Evolutionary conservation across 306 rosid genomes (phyloP).

Genomic region (Vigna nakashimae): DNA sequence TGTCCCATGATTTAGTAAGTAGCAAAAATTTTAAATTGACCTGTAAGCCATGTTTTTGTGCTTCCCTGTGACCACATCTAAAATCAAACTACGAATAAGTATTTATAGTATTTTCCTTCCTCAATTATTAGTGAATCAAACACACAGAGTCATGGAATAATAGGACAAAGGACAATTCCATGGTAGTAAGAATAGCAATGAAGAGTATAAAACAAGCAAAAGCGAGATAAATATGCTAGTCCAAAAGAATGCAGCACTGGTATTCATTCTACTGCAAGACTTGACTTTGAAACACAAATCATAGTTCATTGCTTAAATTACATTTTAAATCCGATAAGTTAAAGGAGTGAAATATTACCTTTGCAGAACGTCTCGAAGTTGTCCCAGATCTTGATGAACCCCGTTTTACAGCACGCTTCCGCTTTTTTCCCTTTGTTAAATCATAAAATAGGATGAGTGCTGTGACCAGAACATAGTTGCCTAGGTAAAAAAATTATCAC

Average conservation of each 20-base stretch:
- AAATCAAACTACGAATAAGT: background rate
- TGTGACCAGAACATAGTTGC: background rate
- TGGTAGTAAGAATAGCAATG: background rate
- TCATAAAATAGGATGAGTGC: constrained; percentile 34
- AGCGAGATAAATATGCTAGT: background rate
- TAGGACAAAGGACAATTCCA: background rate
- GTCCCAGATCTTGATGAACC: constrained; percentile 68
- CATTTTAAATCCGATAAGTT: constrained; percentile 11
- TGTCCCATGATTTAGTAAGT: too few species aligned
- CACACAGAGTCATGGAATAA: background rate
- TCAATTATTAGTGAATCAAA: background rate
- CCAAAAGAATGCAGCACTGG: background rate
- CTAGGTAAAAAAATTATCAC: background rate
- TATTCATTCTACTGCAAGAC: background rate
- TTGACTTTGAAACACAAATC: background rate
- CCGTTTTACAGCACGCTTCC: constrained; percentile 64
- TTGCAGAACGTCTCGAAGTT: constrained; percentile 65
- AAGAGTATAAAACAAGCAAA: constrained; percentile 27
- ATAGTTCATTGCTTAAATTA: constrained; percentile 33
- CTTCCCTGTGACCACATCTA: too few species aligned
- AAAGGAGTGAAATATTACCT: constrained; percentile 59
- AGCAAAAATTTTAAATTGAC: too few species aligned
- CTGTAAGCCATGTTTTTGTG: too few species aligned
- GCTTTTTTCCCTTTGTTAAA: constrained; percentile 68
- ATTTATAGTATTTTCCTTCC: background rate